Percentiles rank a stretch among this genome's conserved stretches.
These are phyloP conservation scores for Raphanus raphanistrum DNA, from an alignment of 345 rosid genomes.

Conservation along the genomic window DNA sequence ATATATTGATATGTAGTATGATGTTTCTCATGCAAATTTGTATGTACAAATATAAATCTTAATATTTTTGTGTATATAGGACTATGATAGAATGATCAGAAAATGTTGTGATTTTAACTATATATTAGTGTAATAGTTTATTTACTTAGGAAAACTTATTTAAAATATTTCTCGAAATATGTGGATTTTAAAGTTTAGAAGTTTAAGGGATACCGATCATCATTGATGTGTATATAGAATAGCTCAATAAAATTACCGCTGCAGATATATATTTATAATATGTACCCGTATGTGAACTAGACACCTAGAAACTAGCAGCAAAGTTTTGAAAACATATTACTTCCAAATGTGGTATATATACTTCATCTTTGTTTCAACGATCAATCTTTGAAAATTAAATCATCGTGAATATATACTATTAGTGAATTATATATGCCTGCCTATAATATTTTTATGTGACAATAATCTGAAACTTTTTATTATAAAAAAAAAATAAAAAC, in stretches of 20 bases:
- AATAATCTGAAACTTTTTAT: background rate
- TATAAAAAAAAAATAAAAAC: background rate
- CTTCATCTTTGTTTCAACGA: background rate
- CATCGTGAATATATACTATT: background rate
- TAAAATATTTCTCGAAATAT: background rate
- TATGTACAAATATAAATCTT: background rate
- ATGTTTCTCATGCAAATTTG: background rate
- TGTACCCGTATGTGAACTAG: conserved; percentile 2
- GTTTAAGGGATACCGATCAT: background rate
- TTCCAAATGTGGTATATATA: background rate
- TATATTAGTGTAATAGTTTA: background rate
- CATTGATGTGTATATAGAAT: background rate
- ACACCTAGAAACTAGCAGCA: conserved; percentile 6
- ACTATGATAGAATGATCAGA: background rate
- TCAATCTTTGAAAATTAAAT: background rate
- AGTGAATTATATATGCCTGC: background rate
- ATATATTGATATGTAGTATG: background rate
- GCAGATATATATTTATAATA: background rate
- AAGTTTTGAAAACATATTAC: conserved; percentile 6
- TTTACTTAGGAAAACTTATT: background rate
- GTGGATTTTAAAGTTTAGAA: background rate
- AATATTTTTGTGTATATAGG: background rate
- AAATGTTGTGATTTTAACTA: background rate
- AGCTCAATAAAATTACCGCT: background rate
- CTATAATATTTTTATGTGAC: background rate